Evolutionary conservation across 257 asterid species (phyloP), one percentile per base, ranked within the genome.

Genomic region (Nicotiana noctiflora): DNA sequence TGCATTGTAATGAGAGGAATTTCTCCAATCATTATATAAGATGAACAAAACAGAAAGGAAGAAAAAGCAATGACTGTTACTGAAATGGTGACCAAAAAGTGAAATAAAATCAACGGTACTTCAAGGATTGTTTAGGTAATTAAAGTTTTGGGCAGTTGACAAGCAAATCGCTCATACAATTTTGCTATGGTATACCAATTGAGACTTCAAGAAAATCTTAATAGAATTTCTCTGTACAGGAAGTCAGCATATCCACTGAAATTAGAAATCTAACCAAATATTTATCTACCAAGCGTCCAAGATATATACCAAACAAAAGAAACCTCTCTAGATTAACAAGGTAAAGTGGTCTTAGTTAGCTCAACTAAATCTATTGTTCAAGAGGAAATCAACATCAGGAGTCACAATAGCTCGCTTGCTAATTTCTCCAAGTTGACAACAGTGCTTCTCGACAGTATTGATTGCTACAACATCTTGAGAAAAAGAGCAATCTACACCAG

Each of bases 351-450:
- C 25, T 49, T 49, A 74, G 49, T 40, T 40, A 51, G 60, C 61
- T 25, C 60, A 49, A 25, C 79, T 74, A 21, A 4, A 21, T 46
- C 87, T 44, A 13, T 55, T 61, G 52, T 79, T 78, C 77, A 90
- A 17, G 34, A 90, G 72, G 4, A 77, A 79, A 82, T 90, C 95
- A 6, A 90, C 32, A 56, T 94, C 92, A 5, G 97, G 95, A 57
- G 83, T 84, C 21, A 92, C 87, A 14, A 89, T 81, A 40, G 90
- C 97, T 34, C 80, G 80, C 80, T 81, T 84, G 66, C 37, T 31
- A 77, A 85, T 72, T 55, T 82, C 87, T 57, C 97, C 97, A 11
- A 92, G 59, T 1, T 81, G 79, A 56, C 89, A 86, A 67, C 88
- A 94, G 15, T 81, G 83, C 80, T 79, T 79, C 1, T 83, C 79